Base-by-base conservation (phyloP, 441 rosid species). In the Macaranga tanarius region DNA sequence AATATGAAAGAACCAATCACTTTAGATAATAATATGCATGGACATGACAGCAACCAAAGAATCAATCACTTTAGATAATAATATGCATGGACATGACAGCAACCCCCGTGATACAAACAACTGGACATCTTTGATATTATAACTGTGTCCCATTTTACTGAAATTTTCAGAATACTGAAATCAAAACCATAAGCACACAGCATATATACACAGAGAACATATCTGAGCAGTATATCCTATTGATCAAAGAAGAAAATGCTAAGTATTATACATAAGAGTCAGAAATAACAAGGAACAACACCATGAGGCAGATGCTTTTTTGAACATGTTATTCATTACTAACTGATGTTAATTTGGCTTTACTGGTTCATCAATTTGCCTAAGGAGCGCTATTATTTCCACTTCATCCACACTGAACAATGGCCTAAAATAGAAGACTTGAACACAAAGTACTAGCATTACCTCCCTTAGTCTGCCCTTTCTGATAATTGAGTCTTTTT, bases 311-410 rank as follows among this genome's bases (percentile, higher is more conserved):
- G 12, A 28, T 50, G 70, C 34, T 48, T 38, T 20, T n/a, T 3
- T 15, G 67, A 60, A 28, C 67, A 71, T 61, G 66, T 20, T 6
- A 26, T 62, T 11, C 48, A 19, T 26, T 66, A 47, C 26, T 34
- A 17, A 23, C 16, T 28, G 28, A 31, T 15, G 58, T 67, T 66
- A 12, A 13, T 28, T 42, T 6, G 70, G 13, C 28, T 26, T 22
- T 42, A 10, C 7, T 51, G 11, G 34, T 50, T 38, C 20, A 47
- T 28, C 31, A 28, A 28, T 28, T 28, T 28, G 31, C 31, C 31
- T 28, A 28, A 28, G 31, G 31, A 28, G 1, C 31, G 3, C 31
- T 28, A 28, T 28, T 28, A 28, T 28, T 28, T 28, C 31, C 31
- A 28, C 31, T 28, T 28, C 31, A 28, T 28, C 31, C 31, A 28